Conservation (phyloP, 2,329 filamentous ascomycete genomes). For the Sclerotinia trifoliorum region DNA sequence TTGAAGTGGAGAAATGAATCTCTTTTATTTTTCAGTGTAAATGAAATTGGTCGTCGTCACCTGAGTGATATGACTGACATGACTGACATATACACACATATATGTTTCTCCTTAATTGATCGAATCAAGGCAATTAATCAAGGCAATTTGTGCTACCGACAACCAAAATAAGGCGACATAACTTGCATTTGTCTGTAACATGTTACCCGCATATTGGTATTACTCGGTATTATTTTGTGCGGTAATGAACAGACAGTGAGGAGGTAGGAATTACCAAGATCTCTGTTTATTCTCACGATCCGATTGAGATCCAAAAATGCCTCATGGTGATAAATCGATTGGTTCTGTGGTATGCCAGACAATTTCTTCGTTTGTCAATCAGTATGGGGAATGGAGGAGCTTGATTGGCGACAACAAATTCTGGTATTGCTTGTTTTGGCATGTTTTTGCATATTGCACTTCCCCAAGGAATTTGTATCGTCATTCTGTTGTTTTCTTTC, state of each 20-base stretch:
- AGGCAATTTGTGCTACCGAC: too few relatives aligned
- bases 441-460: too few relatives aligned
- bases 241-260: not conserved
- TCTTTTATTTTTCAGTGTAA: not conserved
- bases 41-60: too few relatives aligned
- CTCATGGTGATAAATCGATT: not conserved
- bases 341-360: slow-evolving; percentile 2
- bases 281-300: not conserved
- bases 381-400: not conserved
- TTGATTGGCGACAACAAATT: slow-evolving; percentile 9
- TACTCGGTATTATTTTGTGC: not conserved
- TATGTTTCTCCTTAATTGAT: not conserved
- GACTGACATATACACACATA: not conserved
- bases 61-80: too few relatives aligned
- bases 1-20: slow-evolving; percentile 9
- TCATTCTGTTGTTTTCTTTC: too few relatives aligned
- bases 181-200: not conserved
- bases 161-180: not conserved
- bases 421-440: not conserved
- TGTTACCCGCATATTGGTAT: not conserved
- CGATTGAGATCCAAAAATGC: not conserved
- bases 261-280: too few relatives aligned
- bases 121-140: not conserved
- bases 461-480: not conserved
- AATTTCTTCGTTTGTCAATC: not conserved